Conservation (phyloP, 306 rosid species). For the Benincasa hispida region DNA sequence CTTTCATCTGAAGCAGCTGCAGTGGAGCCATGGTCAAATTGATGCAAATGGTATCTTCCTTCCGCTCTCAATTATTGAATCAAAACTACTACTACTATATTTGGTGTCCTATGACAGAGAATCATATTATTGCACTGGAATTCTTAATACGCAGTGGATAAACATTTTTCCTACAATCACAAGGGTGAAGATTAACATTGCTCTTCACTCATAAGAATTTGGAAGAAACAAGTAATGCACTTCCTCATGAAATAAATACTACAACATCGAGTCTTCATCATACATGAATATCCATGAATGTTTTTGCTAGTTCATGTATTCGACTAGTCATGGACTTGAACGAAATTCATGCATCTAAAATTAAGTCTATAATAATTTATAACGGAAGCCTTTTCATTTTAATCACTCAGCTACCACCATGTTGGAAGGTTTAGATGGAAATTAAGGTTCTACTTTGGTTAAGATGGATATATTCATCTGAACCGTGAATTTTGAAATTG, state of each 20-base stretch:
- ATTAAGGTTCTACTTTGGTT: not conserved
- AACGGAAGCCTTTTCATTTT: not conserved
- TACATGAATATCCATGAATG: not conserved
- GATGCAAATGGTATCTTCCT: conserved; percentile 39
- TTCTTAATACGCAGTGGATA: not conserved
- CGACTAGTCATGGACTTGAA: not conserved
- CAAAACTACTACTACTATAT: not conserved
- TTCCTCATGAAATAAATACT: not conserved
- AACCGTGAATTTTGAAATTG: not conserved
- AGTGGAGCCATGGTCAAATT: conserved; percentile 59
- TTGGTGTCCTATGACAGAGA: not conserved
- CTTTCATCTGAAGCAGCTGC: conserved; percentile 58
- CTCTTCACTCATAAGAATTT: not conserved
- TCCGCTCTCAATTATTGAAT: not conserved
- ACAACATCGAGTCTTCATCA: not conserved
- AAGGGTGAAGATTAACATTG: not conserved
- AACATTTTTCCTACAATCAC: not conserved
- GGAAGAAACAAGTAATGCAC: not conserved
- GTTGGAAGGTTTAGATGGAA: not conserved
- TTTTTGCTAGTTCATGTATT: not conserved
- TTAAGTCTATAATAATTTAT: not conserved
- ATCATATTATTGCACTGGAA: not conserved
- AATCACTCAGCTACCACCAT: not conserved
- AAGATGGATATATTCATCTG: not conserved
- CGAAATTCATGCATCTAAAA: not conserved